phyloP scores from a whole-genome alignment of 2,329 filamentous ascomycete species.

The Delphinella strobiligena region DNA sequence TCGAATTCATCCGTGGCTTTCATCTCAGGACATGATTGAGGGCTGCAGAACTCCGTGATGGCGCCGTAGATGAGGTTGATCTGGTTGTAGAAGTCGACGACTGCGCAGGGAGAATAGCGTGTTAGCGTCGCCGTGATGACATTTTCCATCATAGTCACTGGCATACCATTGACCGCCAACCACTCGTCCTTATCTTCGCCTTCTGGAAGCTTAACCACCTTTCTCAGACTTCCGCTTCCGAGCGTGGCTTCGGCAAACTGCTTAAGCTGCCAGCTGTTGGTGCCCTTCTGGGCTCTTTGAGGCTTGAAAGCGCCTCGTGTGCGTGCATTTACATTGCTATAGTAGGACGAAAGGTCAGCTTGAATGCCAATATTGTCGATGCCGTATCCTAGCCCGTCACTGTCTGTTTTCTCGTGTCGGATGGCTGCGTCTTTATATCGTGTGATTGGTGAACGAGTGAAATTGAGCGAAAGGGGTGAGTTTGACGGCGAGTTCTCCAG shows the following conservation, averaged over 20 bases:
- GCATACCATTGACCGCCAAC: slow-evolving; percentile 88
- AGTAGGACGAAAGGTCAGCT: slow-evolving; percentile 27
- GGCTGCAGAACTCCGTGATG: slow-evolving; percentile 98
- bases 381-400: slow-evolving; percentile 13
- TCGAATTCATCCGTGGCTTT: slow-evolving; percentile 99
- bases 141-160: neutral
- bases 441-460: no score
- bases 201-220: slow-evolving; percentile 93
- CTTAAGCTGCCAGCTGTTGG: slow-evolving; percentile 82
- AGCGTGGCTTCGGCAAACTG: slow-evolving; percentile 97
- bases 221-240: slow-evolving; percentile 84
- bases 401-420: slow-evolving; percentile 11
- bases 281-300: slow-evolving; percentile 71
- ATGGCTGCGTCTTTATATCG: slow-evolving; percentile 6
- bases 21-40: slow-evolving; percentile 96
- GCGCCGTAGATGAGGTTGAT: slow-evolving; percentile 98
- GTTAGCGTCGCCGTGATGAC: neutral
- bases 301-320: slow-evolving; percentile 87
- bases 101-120: slow-evolving; percentile 33
- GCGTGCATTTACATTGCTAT: slow-evolving; percentile 42
- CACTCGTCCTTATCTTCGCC: slow-evolving; percentile 97
- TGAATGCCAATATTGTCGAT: slow-evolving; percentile 15
- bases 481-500: slow-evolving; percentile 6
- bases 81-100: slow-evolving; percentile 99
- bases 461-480: slow-evolving; percentile 8